phyloP scores from a whole-genome alignment of 2,329 filamentous ascomycete species.

The Aspergillus eucalypticola region DNA sequence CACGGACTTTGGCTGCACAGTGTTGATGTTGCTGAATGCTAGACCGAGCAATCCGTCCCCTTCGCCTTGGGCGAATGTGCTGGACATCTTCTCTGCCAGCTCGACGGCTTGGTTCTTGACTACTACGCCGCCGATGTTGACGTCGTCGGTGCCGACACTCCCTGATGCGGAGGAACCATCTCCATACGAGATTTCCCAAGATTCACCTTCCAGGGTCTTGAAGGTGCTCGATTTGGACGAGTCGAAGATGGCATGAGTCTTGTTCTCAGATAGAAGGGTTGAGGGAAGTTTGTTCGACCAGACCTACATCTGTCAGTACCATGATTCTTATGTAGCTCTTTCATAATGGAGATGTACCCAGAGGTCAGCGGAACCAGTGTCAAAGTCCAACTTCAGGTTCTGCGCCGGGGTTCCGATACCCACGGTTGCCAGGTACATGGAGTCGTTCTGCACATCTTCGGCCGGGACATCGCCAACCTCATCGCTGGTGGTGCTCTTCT shows the following conservation, averaged over 20 bases:
- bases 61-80: slow-evolving; percentile 56
- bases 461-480: slow-evolving; percentile 55
- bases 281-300: slow-evolving; percentile 13
- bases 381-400: slow-evolving; percentile 64
- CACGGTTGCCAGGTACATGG: slow-evolving; percentile 65
- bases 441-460: slow-evolving; percentile 68
- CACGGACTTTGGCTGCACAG: slow-evolving; percentile 55
- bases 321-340: slow-evolving; percentile 4
- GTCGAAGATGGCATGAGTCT: slow-evolving; percentile 59
- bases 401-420: slow-evolving; percentile 66
- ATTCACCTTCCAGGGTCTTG: slow-evolving; percentile 50
- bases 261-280: slow-evolving; percentile 4
- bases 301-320: neutral
- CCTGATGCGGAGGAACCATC: slow-evolving; percentile 68
- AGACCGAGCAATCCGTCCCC: slow-evolving; percentile 69
- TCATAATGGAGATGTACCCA: slow-evolving; percentile 54
- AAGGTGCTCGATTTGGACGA: slow-evolving; percentile 63
- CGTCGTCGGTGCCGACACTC: slow-evolving; percentile 62
- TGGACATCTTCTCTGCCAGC: slow-evolving; percentile 60
- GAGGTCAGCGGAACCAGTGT: slow-evolving; percentile 69
- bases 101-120: slow-evolving; percentile 66
- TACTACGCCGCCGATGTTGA: slow-evolving; percentile 62
- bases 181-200: slow-evolving; percentile 69
- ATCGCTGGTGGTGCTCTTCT: slow-evolving; percentile 37
- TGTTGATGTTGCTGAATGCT: slow-evolving; percentile 66